These are phyloP conservation scores for Sanghuangporus baumii DNA, from an alignment of 1,284 basidiomycete species.

Conservation along the genomic window DNA sequence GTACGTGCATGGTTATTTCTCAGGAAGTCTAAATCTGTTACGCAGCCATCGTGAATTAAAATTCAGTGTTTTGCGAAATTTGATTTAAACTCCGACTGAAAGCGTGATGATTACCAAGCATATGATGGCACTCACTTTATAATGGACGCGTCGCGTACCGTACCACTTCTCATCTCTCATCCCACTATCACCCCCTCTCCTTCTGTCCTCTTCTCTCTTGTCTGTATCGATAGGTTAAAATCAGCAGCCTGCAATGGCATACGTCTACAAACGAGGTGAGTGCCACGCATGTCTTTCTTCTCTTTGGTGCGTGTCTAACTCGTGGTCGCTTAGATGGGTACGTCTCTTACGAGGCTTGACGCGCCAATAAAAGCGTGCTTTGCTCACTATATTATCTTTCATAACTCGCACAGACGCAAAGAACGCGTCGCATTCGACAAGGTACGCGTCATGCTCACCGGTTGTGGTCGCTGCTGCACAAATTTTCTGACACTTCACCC, in stretches of 20 bases:
- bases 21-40: not conserved
- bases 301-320: slow-evolving; percentile 17
- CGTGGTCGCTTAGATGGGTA: slow-evolving; percentile 51
- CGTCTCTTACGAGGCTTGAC: slow-evolving; percentile 33
- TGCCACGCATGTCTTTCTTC: slow-evolving; percentile 14
- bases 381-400: not conserved
- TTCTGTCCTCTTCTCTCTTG: not conserved
- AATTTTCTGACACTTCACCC: slow-evolving; percentile 18
- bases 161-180: slow-evolving; percentile 1
- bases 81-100: slow-evolving; percentile 9
- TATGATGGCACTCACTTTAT: slow-evolving; percentile 2
- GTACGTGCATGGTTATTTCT: not conserved
- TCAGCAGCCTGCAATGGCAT: slow-evolving; percentile 44
- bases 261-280: slow-evolving; percentile 73
- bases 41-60: not conserved
- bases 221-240: not conserved
- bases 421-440: slow-evolving; percentile 88
- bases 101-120: not conserved
- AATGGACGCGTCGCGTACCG: slow-evolving; percentile 16
- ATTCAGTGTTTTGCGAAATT: not conserved
- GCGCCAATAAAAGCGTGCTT: slow-evolving; percentile 28
- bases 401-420: slow-evolving; percentile 51
- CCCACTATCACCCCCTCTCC: not conserved
- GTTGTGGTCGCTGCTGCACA: slow-evolving; percentile 10
- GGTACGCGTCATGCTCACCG: slow-evolving; percentile 35